Evolutionary conservation across 495 filamentous ascomycete genomes (phyloP), one percentile per base, ranked within the genome.

Genomic region (Annulohypoxylon bovei): DNA sequence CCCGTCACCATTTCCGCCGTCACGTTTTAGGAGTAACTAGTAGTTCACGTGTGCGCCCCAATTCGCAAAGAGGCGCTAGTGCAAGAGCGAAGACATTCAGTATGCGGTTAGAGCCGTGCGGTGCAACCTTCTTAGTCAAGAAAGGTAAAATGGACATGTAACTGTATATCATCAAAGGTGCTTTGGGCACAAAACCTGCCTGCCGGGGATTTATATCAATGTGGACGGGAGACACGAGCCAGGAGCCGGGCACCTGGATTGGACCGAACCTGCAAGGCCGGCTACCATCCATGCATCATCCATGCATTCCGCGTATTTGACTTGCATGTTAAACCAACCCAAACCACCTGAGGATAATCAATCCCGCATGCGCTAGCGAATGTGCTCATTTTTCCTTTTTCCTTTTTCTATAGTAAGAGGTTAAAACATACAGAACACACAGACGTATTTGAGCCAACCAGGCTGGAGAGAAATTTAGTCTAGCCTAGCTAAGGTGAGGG

Each of bases 181-280:
- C 32, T 55, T 18, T 11, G 8, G 18, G 30, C 20, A 55, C 22
- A 39, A 54, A 32, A 54, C 28, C 5, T 55, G 30, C 52, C 32
- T 35, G 30, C 52, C 28, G n/a, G 16, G 49, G 22, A 11, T 37
- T 18, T 32, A 9, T 56, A n/a, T 35, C 20, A n/a, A 30, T 35
- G n/a, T 54, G n/a, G 3, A 33, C 30, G 50, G 50, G 50, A 53
- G 47, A 16, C 49, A 39, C 18, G 53, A 56, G 20, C 53, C 53
- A 30, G 20, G 30, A 25, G 52, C 53, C 53, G 44, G 32, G 23
- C 46, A 11, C 53, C 53, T 33, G 62, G 62, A 53, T 58, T 66
- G 54, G 44, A 50, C 54, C 54, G 54, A 32, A 58, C 6, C 39
- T 65, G 50, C 62, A 56, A 50, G 40, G 52, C 30, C 62, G 50